Evolutionary conservation across 768 basidiomycete genomes (phyloP), one percentile per base, ranked within the genome.

Genomic region (Goffeauzyma gilvescens): DNA sequence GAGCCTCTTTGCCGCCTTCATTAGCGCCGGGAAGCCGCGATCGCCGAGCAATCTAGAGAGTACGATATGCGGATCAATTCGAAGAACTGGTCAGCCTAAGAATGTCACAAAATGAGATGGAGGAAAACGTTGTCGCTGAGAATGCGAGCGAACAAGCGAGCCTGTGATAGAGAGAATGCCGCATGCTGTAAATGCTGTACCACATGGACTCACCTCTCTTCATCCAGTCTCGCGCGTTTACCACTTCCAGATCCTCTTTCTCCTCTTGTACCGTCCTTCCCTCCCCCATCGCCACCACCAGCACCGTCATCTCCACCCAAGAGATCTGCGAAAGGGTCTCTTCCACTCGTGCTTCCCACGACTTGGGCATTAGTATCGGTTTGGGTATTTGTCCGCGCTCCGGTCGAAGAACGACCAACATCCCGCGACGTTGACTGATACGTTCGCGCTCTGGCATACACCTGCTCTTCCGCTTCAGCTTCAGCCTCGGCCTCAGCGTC

Each of bases 1-100:
- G 65, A 90, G 82, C 44, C 72, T 66, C 65, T 83, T 84, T 21
- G 78, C 71, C 40, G 78, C 73, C 44, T 78, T 71, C 38, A 85
- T 72, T 32, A 98, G 69, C 36, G 72, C 70, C 2, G 82, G 84
- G 53, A 98, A 79, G 1, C 93, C 89, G 23, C 71, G 68, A 3
- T 72, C 65, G 5, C 78, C 75, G 12, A 87, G 65, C 45, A 98
- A 60, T 44, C 80, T 70, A 31, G 67, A 10, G 34, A 37, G 20
- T 6, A 22, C 5, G 18, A 32, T 12, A 15, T 31, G 13, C 4
- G 4, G 18, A 22, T 15, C 21, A 24, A 33, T 18, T 28, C 28
- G 21, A 18, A 8, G 28, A 34, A 3, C 7, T 8, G 27, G 10
- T 17, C 21, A 14, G 18, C 27, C 9, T 12, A 35, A n/a, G 26